Conservation (phyloP, 352 stramenopile species). For the Pythium chondricola region DNA sequence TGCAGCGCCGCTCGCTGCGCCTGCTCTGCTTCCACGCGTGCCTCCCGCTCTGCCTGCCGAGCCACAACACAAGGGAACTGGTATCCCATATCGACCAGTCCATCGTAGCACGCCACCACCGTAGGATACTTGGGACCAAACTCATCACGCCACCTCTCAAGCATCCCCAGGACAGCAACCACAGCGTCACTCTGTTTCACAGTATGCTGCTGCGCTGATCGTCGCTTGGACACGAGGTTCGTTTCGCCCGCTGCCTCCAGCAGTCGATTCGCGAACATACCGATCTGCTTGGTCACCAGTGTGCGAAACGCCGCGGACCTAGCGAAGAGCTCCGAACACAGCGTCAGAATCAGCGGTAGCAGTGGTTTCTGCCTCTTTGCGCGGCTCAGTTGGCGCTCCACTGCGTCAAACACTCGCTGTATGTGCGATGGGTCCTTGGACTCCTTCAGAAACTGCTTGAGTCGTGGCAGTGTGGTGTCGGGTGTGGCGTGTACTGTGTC, state of each 20-base stretch:
- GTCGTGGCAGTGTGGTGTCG: slow-evolving; percentile 1
- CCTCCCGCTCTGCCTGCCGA: not conserved
- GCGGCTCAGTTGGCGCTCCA: slow-evolving; percentile 10
- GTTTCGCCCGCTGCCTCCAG: slow-evolving; percentile 38
- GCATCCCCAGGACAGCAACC: slow-evolving; percentile 29
- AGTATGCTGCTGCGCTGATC: not conserved
- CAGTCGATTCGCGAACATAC: slow-evolving; percentile 41
- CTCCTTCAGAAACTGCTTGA: slow-evolving; percentile 14
- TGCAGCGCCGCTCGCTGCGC: slow-evolving; percentile 3
- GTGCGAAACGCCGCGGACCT: slow-evolving; percentile 45
- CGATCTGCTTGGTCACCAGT: slow-evolving; percentile 32
- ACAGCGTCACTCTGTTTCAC: slow-evolving; percentile 18
- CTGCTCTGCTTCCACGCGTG: slow-evolving; percentile 21
- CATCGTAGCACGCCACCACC: slow-evolving; percentile 40
- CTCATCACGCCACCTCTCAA: slow-evolving; percentile 55
- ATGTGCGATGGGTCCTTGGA: slow-evolving; percentile 16
- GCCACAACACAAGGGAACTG: slow-evolving; percentile 43
- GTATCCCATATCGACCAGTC: slow-evolving; percentile 46
- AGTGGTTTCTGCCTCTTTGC: slow-evolving; percentile 8
- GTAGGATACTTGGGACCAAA: slow-evolving; percentile 55
- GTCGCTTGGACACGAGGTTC: slow-evolving; percentile 2
- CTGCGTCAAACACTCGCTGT: slow-evolving; percentile 4
- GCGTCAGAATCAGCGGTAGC: slow-evolving; percentile 20
- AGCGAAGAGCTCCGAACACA: slow-evolving; percentile 54
- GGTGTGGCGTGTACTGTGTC: not conserved